Evolutionary conservation across 1,139 yeast genomes (phyloP).

Genomic region (Sugiyamaella pinicola): DNA sequence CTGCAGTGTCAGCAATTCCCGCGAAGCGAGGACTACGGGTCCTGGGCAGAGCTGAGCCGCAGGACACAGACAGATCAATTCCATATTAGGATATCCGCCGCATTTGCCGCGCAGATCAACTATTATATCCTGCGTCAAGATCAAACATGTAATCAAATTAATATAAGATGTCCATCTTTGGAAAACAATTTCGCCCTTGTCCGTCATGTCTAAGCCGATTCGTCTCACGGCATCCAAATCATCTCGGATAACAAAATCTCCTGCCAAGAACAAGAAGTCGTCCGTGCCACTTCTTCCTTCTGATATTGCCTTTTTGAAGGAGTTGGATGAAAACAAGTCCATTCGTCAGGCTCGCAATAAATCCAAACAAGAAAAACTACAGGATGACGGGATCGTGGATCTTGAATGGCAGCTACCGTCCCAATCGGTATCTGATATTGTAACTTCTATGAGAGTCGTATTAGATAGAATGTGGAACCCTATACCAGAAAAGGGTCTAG

Average conservation of each 20-base stretch:
- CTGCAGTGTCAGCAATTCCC: too few species aligned
- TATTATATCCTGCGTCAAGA: background rate
- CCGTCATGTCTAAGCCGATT: slow-evolving; percentile 33
- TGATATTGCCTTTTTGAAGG: slow-evolving; percentile 34
- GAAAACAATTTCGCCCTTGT: too few species aligned
- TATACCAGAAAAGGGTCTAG: slow-evolving; percentile 39
- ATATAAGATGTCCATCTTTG: too few species aligned
- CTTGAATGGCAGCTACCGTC: slow-evolving; percentile 29
- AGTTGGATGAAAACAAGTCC: slow-evolving; percentile 36
- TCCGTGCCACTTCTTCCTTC: slow-evolving; percentile 37
- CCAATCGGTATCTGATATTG: slow-evolving; percentile 24
- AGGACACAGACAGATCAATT: too few species aligned
- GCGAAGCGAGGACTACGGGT: too few species aligned
- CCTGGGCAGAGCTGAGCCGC: too few species aligned
- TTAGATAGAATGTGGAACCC: slow-evolving; percentile 37
- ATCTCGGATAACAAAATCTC: slow-evolving; percentile 19
- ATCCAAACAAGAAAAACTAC: slow-evolving; percentile 34
- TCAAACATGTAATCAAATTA: background rate
- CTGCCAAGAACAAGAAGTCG: slow-evolving; percentile 15
- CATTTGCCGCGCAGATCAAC: slow-evolving; percentile 1
- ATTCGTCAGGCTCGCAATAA: slow-evolving; percentile 26
- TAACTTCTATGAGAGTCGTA: slow-evolving; percentile 31
- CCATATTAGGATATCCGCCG: background rate
- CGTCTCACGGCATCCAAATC: slow-evolving; percentile 46
- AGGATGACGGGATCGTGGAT: slow-evolving; percentile 30